These are phyloP conservation scores for Neofusicoccum cordaticola DNA, from an alignment of 2,329 filamentous ascomycete species.

Conservation along the genomic window DNA sequence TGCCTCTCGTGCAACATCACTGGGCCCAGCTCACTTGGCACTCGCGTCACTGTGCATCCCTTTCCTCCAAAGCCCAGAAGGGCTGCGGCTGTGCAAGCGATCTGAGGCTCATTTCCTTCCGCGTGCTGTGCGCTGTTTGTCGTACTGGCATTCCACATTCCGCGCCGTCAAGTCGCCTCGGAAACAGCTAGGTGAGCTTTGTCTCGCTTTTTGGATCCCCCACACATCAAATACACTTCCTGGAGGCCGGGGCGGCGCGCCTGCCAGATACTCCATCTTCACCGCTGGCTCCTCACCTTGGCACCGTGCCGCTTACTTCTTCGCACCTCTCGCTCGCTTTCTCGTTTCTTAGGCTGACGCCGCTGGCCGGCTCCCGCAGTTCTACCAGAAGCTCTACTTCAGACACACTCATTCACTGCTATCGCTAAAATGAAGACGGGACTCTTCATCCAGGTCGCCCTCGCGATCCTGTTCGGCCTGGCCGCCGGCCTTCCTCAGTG, in stretches of 20 bases:
- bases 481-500: slow-evolving; percentile 2
- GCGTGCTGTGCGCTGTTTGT: slow-evolving; percentile 8
- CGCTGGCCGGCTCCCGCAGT: slow-evolving; percentile 15
- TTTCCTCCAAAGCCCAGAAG: not conserved
- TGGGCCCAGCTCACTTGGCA: not conserved
- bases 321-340: not conserved
- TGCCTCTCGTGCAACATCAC: not conserved
- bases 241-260: not conserved
- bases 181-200: slow-evolving; percentile 5
- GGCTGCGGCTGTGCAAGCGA: not conserved
- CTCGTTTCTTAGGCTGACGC: slow-evolving; percentile 8
- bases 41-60: not conserved
- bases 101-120: slow-evolving; percentile 5
- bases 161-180: slow-evolving; percentile 3
- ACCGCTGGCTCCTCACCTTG: not conserved
- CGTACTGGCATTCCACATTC: slow-evolving; percentile 14
- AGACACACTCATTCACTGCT: not conserved
- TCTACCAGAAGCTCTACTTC: not conserved
- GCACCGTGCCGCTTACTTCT: not conserved
- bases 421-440: slow-evolving; percentile 7
- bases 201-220: not conserved
- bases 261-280: not conserved
- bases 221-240: not conserved
- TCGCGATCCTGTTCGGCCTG: not conserved
- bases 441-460: slow-evolving; percentile 12